Base-by-base conservation (phyloP, 2,329 filamentous ascomycete genomes). In the Cladophialophora immunda region DNA sequence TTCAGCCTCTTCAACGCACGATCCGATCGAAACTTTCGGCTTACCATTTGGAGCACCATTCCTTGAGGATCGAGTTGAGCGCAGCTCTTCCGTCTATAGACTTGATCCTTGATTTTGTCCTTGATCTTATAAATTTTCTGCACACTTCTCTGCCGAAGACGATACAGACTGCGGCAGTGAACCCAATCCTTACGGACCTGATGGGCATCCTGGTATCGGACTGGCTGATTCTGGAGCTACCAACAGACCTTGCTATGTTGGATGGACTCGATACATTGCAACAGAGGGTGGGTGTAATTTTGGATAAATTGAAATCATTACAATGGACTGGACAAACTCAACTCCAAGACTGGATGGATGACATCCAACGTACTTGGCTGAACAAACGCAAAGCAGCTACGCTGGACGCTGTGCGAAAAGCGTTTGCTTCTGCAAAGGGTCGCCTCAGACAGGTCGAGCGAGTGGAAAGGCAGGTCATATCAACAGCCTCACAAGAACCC, bases 361-460 rank as follows among this genome's bases (percentile, higher is more conserved):
- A 90, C 68, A 91, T 92, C 0, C 92, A 93, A 0, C 88, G 88
- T 65, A 89, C 93, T 29, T 99, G 95, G 95, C 85, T 98, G 15
- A 87, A 87, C 1, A 94, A 93, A 76, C 90, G 93, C 71, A 89
- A 92, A 73, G 93, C 97, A 74, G 88, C 86, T 36, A 89, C 92
- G 0, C 84, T 99, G 27, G 90, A 94, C 68, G 85, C 86, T 36
- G 88, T 96, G 13, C 88, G 95, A 27, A 85, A 80, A 22, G 86
- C 90, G 54, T 84, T 97, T 2, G 84, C 88, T 3, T 81, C 82
- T 59, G 92, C 90, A 8, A 85, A 94, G 45, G 89, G 89, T 8
- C 79, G 83, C 29, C 85, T 89, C 15, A 90, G 87, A 71, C 83
- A 86, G 54, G 93, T 97, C 0, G 93, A 97, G 77, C 88, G 91